These are phyloP conservation scores for Colletotrichum sp. DNA, from an alignment of 2,329 filamentous ascomycete genomes.

Conservation along the genomic window DNA sequence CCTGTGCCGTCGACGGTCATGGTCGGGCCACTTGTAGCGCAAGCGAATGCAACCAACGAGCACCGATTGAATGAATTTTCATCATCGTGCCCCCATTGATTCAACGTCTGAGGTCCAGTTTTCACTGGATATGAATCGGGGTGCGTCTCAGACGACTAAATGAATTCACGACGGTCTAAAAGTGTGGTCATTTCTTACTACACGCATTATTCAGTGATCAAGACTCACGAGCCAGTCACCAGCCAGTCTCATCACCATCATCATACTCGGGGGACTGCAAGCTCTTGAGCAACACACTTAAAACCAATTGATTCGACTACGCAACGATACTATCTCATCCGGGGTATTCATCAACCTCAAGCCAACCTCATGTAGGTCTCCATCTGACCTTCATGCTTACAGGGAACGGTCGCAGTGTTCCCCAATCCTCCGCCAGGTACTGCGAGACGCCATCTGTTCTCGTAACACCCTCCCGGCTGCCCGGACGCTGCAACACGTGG, in stretches of 20 bases:
- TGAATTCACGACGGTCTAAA: background rate
- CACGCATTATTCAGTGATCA: background rate
- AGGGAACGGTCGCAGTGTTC: conserved; percentile 51
- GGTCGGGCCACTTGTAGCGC: background rate
- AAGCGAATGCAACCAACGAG: background rate
- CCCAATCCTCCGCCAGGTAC: conserved; percentile 73
- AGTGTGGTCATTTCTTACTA: background rate
- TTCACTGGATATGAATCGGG: background rate
- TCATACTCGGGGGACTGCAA: background rate
- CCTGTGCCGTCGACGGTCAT: background rate
- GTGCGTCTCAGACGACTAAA: background rate
- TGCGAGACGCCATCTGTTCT: conserved; percentile 57
- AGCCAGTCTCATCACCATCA: background rate
- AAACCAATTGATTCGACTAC: background rate
- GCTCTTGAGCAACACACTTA: background rate
- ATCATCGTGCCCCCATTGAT: background rate
- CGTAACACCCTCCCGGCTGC: background rate
- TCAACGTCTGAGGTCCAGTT: background rate
- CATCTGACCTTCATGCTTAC: conserved; percentile 60
- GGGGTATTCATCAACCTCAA: background rate
- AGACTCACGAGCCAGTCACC: background rate
- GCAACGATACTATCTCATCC: background rate
- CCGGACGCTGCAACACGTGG: background rate
- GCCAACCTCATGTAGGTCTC: conserved; percentile 34
- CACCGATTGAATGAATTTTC: background rate